Base-by-base conservation (phyloP, 108 stramenopile genomes). In the Fragilariopsis cylindrus region DNA sequence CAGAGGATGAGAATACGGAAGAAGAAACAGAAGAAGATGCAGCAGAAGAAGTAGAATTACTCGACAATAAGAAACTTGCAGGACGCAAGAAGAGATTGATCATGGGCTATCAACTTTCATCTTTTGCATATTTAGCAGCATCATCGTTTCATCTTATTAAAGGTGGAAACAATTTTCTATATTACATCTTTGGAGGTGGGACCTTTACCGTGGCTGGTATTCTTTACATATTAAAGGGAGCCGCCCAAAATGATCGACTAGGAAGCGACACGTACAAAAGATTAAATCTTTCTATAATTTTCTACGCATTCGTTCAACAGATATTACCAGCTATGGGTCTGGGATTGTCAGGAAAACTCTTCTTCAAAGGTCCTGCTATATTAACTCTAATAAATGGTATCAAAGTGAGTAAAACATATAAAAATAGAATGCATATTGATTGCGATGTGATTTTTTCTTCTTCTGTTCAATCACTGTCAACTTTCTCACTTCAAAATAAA, bases 251-350 rank as follows among this genome's bases (percentile, higher is more conserved):
- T 49, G 78, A 87, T 73, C 81, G 87, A 55, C 69, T 92, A n/a
- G 58, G 71, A 16, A 86, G 85, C 69, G 87, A 88, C 57, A 89
- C 91, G 6, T 92, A 89, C 79, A 90, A 90, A 60, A 73, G 86
- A 48, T 72, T 90, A 42, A 86, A 86, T 63, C 62, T 90, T 12
- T 52, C 52, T 9, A 77, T 84, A 71, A 50, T 69, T 19, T 13
- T 65, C 8, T 56, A 74, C 71, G 82, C 84, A 5, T 16, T 86
- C 13, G 13, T 72, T 19, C 48, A 68, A 16, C 48, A 69, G 41
- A 16, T 43, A 6, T 40, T 57, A 19, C 62, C 63, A 13, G 66
- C 21, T 8, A 46, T 54, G 6, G 48, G 6, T 5, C 9, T 39
- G n/a, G 16, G n/a, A 48, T 43, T 30, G 48, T 21, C 63, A 49